These are phyloP conservation scores for Saururus chinensis DNA, from an alignment of 164 flowering plant species.

Conservation along the genomic window DNA sequence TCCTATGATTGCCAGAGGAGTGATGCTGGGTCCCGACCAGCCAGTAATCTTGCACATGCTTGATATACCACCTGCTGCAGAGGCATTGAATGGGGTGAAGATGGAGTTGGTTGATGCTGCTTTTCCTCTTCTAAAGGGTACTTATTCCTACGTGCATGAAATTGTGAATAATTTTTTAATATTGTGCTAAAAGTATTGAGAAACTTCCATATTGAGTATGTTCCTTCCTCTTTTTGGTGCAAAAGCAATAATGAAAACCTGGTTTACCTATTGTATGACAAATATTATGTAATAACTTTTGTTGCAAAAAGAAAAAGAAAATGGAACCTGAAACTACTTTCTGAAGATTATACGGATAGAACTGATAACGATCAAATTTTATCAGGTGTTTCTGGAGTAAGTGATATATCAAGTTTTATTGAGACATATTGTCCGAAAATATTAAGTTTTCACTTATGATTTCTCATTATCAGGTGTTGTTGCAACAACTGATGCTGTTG, in stretches of 20 bases:
- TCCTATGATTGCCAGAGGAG: slow-evolving; percentile 98
- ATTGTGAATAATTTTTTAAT: neutral
- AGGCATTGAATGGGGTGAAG: slow-evolving; percentile 91
- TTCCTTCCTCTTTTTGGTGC: neutral
- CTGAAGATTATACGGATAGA: no score
- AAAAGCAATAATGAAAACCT: no score
- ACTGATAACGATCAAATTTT: no score
- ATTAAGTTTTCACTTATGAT: neutral
- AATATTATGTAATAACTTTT: no score
- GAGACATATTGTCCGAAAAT: no score
- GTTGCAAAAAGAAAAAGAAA: no score
- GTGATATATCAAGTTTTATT: no score
- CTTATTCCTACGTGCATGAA: neutral
- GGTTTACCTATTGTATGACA: no score
- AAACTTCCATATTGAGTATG: neutral
- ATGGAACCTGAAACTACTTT: no score
- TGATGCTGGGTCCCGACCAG: slow-evolving; percentile 88
- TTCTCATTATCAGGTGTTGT: slow-evolving; percentile 58
- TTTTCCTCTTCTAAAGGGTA: slow-evolving; percentile 92
- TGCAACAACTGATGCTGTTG: slow-evolving; percentile 95
- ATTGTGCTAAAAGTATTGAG: neutral
- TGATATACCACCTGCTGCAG: slow-evolving; percentile 90
- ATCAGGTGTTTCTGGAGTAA: neutral
- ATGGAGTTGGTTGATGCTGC: slow-evolving; percentile 98
- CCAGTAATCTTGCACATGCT: slow-evolving; percentile 97